These are phyloP conservation scores for Fragilariopsis cylindrus DNA, from an alignment of 108 stramenopile species.

Conservation along the genomic window DNA sequence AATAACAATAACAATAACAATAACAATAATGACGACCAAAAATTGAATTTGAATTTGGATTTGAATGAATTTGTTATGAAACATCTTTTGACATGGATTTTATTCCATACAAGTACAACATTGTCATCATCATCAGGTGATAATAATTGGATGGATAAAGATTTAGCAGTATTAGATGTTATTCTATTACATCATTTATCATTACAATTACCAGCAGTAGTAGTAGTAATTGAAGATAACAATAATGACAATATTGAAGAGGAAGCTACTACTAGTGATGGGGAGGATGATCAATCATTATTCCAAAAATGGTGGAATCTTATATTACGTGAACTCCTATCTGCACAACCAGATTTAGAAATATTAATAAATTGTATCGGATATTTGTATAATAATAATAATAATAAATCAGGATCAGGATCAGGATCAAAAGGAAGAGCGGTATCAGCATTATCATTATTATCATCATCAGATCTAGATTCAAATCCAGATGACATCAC, in stretches of 20 bases:
- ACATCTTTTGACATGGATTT: slow-evolving; percentile 71
- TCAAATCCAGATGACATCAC: neutral
- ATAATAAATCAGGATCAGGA: neutral
- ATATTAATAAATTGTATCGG: slow-evolving; percentile 19
- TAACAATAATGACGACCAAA: neutral
- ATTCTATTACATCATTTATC: slow-evolving; percentile 33
- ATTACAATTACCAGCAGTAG: neutral
- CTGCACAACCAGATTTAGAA: slow-evolving; percentile 59
- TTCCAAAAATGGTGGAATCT: slow-evolving; percentile 46
- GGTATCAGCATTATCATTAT: neutral
- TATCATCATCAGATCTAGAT: slow-evolving; percentile 36
- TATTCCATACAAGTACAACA: slow-evolving; percentile 54
- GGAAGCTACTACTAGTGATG: neutral
- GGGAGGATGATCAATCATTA: slow-evolving; percentile 13
- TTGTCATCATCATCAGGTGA: neutral
- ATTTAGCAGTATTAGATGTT: slow-evolving; percentile 44
- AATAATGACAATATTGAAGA: no score
- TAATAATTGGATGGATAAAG: slow-evolving; percentile 10
- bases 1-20: neutral
- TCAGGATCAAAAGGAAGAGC: neutral
- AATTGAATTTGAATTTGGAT: no score
- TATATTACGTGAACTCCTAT: slow-evolving; percentile 62
- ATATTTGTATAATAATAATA: neutral
- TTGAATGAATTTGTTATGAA: slow-evolving; percentile 69
- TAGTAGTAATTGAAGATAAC: neutral